These are phyloP conservation scores for Acer campestre DNA, from an alignment of 345 rosid species.

Conservation along the genomic window DNA sequence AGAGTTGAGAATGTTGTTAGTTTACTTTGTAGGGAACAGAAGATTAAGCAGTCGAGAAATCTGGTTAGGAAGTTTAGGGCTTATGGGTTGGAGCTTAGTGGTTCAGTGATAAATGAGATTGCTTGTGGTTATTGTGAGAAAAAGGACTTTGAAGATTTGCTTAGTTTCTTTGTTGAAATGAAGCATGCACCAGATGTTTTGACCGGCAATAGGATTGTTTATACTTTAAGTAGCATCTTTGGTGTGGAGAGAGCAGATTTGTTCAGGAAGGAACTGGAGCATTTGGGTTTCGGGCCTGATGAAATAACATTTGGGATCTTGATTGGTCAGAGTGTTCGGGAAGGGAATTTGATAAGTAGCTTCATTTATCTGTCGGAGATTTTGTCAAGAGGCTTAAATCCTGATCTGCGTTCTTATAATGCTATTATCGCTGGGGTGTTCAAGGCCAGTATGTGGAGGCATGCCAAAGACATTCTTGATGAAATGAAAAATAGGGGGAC, in stretches of 20 bases:
- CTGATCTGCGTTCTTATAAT: slow-evolving; percentile 51
- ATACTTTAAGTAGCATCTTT: slow-evolving; percentile 48
- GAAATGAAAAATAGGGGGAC: slow-evolving; percentile 61
- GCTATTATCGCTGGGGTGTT: slow-evolving; percentile 62
- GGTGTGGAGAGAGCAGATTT: slow-evolving; percentile 56
- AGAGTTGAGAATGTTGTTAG: slow-evolving; percentile 45
- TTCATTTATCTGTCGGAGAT: slow-evolving; percentile 54
- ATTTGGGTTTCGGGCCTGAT: slow-evolving; percentile 58
- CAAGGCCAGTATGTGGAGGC: slow-evolving; percentile 57
- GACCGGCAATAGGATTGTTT: slow-evolving; percentile 63
- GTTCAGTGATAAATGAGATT: slow-evolving; percentile 46
- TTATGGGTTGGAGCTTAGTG: slow-evolving; percentile 47
- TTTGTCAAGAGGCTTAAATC: slow-evolving; percentile 55
- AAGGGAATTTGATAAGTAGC: slow-evolving; percentile 55
- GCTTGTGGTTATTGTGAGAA: slow-evolving; percentile 63
- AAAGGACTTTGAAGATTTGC: slow-evolving; percentile 73
- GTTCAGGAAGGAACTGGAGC: slow-evolving; percentile 58
- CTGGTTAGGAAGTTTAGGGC: slow-evolving; percentile 54
- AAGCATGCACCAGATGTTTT: slow-evolving; percentile 43
- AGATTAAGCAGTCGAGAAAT: slow-evolving; percentile 65
- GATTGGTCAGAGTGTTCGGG: slow-evolving; percentile 68
- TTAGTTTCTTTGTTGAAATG: slow-evolving; percentile 51
- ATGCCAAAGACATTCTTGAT: slow-evolving; percentile 45
- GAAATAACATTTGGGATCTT: slow-evolving; percentile 67
- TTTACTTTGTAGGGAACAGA: slow-evolving; percentile 62